Evolutionary conservation across 768 basidiomycete species (phyloP).

Genomic region (Suillus weaverae): DNA sequence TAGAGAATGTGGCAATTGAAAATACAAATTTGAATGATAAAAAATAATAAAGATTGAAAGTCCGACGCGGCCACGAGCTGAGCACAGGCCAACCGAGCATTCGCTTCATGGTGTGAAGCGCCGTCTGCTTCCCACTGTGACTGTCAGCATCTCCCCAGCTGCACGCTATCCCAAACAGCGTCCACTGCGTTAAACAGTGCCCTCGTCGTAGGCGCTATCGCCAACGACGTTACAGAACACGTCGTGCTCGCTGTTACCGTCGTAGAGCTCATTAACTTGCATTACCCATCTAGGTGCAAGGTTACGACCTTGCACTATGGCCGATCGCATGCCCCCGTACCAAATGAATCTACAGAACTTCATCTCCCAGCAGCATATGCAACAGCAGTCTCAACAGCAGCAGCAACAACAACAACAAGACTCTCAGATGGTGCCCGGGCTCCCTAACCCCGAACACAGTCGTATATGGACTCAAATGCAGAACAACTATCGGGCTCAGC

Average conservation of each 20-base stretch:
- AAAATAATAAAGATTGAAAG: constrained; percentile 25
- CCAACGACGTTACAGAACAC: constrained; percentile 23
- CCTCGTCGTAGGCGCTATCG: constrained; percentile 29
- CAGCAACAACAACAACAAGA: constrained; percentile 44
- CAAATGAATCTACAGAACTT: constrained; percentile 48
- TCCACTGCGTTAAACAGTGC: constrained; percentile 51
- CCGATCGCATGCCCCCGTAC: constrained; percentile 60
- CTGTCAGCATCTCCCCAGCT: constrained; percentile 49
- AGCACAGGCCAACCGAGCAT: constrained; percentile 9
- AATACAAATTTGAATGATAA: constrained; percentile 21
- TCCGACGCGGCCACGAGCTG: constrained; percentile 21
- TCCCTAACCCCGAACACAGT: constrained; percentile 50
- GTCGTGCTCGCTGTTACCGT: constrained; percentile 22
- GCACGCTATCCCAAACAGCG: constrained; percentile 32
- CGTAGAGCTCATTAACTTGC: constrained; percentile 31
- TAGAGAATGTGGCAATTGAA: constrained; percentile 7
- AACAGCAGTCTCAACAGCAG: constrained; percentile 39
- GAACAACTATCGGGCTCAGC: constrained; percentile 44
- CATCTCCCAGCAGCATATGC: constrained; percentile 44
- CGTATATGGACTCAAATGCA: constrained; percentile 56
- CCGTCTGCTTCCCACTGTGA: constrained; percentile 56
- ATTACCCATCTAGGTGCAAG: constrained; percentile 27
- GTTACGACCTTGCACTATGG: constrained; percentile 47
- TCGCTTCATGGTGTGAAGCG: constrained; percentile 39
- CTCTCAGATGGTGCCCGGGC: constrained; percentile 39